Evolutionary conservation across 805 yeast species (phyloP), one percentile per base, ranked within the genome.

Genomic region (Kodamaea kakaduensis): DNA sequence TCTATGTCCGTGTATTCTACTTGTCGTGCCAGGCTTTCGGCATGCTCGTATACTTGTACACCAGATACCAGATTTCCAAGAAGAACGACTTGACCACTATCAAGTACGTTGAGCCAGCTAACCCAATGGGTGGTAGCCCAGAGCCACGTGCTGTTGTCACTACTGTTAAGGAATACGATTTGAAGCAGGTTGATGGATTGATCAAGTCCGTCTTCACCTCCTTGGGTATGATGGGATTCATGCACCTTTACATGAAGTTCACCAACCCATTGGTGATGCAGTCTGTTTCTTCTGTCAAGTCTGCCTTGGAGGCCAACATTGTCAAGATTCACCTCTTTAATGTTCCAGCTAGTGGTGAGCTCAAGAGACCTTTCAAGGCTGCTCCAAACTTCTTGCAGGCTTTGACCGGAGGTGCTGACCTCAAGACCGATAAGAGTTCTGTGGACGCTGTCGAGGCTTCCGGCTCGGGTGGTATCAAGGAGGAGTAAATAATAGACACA

Each of bases 231-330:
- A 89, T 93, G 89, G 95, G 83, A 17, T 84, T 90, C 80, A 89
- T 90, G 97, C 98, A 93, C 66, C 56, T 93, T 44, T 90, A 90
- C 78, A 78, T 93, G 94, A 84, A 87, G 67, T 93, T 87, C 75
- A 88, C 97, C 62, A 88, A 93, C 68, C 98, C 98, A 41, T 76
- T 93, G 59, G 79, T 93, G 49, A 84, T 90, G 88, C 97, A 93
- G 71, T 80, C 89, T 45, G 77, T 93, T 50, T 77, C 94, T 35
- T 90, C 96, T 34, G 69, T 93, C 52, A 93, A 93, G 77, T 69
- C 84, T 50, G 95, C 95, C 31, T 66, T 87, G 38, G 97, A 93
- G 69, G 69, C 85, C 54, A 88, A 88, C 68, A 78, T 87, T 48
- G 95, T 90, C 51, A 80, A 86, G 72, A 86, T 93, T 62, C 96